Percentiles rank a stretch among this genome's conserved stretches.
Conservation (phyloP, 2,329 filamentous ascomycete species). For the Aspergillus sp. region DNA sequence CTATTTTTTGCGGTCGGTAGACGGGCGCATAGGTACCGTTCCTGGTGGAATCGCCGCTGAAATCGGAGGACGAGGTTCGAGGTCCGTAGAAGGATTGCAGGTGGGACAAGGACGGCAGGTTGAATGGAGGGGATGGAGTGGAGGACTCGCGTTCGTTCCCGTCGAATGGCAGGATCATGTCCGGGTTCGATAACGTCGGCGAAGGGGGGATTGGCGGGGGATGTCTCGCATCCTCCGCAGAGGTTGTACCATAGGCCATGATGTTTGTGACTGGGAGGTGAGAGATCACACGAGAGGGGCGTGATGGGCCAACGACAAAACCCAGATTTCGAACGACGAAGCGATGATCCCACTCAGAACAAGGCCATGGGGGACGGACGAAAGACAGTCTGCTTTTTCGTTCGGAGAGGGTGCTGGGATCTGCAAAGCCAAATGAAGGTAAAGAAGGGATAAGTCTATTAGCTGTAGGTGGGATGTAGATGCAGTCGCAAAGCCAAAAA, state of each 20-base stretch:
- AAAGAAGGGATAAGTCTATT: conserved; percentile 7
- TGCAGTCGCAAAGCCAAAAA: conserved; percentile 12
- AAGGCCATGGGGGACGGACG: conserved; percentile 9
- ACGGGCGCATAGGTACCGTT: neutral
- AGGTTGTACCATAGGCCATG: conserved; percentile 9
- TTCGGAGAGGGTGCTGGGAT: neutral
- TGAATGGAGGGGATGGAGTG: conserved; percentile 54
- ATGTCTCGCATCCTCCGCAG: conserved; percentile 16
- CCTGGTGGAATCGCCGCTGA: conserved; percentile 3
- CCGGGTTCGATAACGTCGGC: conserved; percentile 86
- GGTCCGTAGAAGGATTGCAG: conserved; percentile 36
- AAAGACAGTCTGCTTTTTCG: conserved; percentile 1
- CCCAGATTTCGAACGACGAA: neutral
- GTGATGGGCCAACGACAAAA: neutral
- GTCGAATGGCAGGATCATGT: conserved; percentile 86
- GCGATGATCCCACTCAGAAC: conserved; percentile 3
- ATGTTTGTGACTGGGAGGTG: conserved; percentile 6
- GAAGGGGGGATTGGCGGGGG: conserved; percentile 57
- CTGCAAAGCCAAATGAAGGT: conserved; percentile 5
- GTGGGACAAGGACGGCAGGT: conserved; percentile 47
- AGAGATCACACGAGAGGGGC: neutral
- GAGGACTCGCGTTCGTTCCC: conserved; percentile 52
- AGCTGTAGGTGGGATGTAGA: conserved; percentile 1
- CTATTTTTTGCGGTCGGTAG: conserved; percentile 26
- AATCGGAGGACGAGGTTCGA: conserved; percentile 14